These are phyloP conservation scores for Astrephomene gubernaculifera DNA, from an alignment of 139 green algal species.

Conservation along the genomic window DNA sequence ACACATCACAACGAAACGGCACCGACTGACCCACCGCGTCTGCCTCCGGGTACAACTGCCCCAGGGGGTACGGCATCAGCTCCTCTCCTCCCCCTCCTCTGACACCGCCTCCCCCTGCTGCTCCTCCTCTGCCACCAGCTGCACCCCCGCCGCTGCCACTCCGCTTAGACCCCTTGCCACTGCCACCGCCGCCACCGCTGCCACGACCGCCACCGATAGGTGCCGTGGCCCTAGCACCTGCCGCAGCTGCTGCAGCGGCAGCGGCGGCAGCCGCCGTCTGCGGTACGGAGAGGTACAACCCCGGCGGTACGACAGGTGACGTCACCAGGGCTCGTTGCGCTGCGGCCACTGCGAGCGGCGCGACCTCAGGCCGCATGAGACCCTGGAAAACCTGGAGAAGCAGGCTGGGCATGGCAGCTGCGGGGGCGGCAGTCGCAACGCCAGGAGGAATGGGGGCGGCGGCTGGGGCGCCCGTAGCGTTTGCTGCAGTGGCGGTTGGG, in stretches of 20 bases:
- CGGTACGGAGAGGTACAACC: conserved; percentile 12
- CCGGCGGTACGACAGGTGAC: not conserved
- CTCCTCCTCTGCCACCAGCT: too few species aligned
- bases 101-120: not conserved
- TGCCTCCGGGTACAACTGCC: not conserved
- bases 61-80: not conserved
- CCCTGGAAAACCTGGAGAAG: conserved; percentile 2
- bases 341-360: conserved; percentile 15
- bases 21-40: not conserved
- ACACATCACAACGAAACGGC: too few species aligned
- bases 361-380: not conserved
- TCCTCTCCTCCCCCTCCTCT: too few species aligned
- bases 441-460: not conserved
- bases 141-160: too few species aligned
- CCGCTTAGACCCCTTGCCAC: not conserved
- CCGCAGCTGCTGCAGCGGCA: not conserved
- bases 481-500: too few species aligned
- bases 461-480: not conserved
- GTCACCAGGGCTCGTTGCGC: conserved; percentile 6
- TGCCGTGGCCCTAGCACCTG: too few species aligned
- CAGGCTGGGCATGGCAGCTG: not conserved
- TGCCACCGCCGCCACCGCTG: too few species aligned
- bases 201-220: too few species aligned
- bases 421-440: not conserved
- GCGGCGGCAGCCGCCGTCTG: not conserved